phyloP scores from a whole-genome alignment of 148 eudicot species.

The Dysphania ambrosioides region DNA sequence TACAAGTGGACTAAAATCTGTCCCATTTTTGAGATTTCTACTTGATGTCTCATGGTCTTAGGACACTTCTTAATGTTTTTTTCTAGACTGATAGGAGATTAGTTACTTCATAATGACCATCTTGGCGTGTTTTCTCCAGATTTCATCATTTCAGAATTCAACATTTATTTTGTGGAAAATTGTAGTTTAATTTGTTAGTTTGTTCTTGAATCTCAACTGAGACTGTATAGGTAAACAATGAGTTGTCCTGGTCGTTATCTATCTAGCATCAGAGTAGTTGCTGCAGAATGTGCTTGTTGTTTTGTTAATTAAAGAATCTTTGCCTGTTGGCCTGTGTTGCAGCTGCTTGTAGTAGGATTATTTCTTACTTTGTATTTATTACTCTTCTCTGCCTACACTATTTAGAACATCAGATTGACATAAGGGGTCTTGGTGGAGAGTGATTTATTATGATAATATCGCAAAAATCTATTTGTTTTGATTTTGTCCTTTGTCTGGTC shows the following conservation, averaged over 20 bases:
- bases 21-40: neutral
- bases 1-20: too few relatives aligned
- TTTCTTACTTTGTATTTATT: neutral
- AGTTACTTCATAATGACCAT: neutral
- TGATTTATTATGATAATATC: neutral
- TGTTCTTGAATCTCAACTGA: neutral
- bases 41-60: neutral
- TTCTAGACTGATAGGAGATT: neutral
- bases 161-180: neutral
- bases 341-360: neutral
- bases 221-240: neutral
- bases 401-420: neutral
- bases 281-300: neutral
- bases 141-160: neutral
- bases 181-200: neutral
- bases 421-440: neutral
- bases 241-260: neutral
- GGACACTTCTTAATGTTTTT: neutral
- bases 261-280: neutral
- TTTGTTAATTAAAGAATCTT: neutral
- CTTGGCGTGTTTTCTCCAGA: neutral
- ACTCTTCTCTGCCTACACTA: neutral
- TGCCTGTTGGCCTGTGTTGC: neutral
- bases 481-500: neutral
- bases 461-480: neutral